Conservation (phyloP, 2,329 filamentous ascomycete species). For the Pseudohalonectria lignicola region DNA sequence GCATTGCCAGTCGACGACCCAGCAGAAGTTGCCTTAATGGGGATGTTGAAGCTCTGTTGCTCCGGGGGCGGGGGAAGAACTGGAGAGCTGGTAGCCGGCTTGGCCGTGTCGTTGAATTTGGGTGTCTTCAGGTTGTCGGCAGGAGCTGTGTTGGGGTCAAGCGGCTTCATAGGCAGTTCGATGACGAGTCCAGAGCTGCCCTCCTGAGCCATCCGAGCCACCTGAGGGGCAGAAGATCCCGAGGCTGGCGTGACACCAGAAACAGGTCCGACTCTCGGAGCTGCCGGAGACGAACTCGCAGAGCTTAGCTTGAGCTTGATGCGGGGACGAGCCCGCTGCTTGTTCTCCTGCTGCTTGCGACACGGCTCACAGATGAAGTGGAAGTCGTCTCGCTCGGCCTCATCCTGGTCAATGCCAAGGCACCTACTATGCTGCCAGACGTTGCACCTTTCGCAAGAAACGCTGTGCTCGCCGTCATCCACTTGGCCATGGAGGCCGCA, state of each 20-base stretch:
- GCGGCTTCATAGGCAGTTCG: conserved; percentile 1
- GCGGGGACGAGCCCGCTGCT: conserved; percentile 42
- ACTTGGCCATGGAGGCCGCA: conserved; percentile 87
- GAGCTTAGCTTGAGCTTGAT: conserved; percentile 40
- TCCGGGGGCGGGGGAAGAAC: conserved; percentile 3
- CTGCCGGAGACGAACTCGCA: conserved; percentile 9
- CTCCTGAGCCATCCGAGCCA: background rate
- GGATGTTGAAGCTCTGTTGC: conserved; percentile 2
- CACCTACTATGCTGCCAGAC: conserved; percentile 97
- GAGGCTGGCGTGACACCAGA: too few species aligned
- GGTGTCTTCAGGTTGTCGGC: background rate
- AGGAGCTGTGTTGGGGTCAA: background rate
- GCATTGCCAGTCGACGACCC: too few species aligned
- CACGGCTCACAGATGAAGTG: conserved; percentile 78
- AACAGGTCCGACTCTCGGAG: too few species aligned
- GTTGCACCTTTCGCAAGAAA: conserved; percentile 87
- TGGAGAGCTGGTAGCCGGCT: conserved; percentile 1
- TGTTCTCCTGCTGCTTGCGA: conserved; percentile 53
- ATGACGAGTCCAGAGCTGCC: background rate
- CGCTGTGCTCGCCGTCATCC: conserved; percentile 87
- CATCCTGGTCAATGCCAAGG: conserved; percentile 64
- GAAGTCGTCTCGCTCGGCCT: conserved; percentile 78
- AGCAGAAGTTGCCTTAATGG: conserved; percentile 3
- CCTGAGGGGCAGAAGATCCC: too few species aligned
- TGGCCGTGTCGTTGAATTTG: conserved; percentile 1